Conservation (phyloP, 1,139 yeast species). For the Tardiomyces blankii region DNA sequence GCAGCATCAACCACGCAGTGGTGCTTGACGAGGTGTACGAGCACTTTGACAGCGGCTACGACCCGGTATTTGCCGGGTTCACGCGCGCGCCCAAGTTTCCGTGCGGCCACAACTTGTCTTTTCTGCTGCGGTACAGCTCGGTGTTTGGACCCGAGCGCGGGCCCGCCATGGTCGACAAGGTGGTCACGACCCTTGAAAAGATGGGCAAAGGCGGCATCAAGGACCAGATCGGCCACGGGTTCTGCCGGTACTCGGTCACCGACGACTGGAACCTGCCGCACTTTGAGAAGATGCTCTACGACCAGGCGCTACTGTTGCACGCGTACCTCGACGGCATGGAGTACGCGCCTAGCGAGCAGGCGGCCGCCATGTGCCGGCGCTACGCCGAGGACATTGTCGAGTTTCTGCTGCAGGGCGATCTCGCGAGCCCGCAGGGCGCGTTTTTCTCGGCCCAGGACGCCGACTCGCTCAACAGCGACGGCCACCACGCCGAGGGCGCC, state of each 20-base stretch:
- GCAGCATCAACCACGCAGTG: not conserved
- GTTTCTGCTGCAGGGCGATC: constrained; percentile 19
- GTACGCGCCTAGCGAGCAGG: constrained; percentile 10
- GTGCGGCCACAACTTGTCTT: constrained; percentile 23
- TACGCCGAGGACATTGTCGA: constrained; percentile 18
- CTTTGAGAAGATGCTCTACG: constrained; percentile 30
- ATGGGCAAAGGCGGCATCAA: constrained; percentile 29
- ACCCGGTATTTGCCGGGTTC: constrained; percentile 24
- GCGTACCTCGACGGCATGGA: constrained; percentile 23
- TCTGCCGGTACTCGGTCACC: constrained; percentile 29
- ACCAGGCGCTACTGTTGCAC: constrained; percentile 26
- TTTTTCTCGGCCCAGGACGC: constrained; percentile 28
- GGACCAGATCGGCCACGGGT: constrained; percentile 30
- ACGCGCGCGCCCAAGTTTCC: constrained; percentile 29
- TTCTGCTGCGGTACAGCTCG: constrained; percentile 16
- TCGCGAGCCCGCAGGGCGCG: constrained; percentile 14
- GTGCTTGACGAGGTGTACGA: constrained; percentile 16
- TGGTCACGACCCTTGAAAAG: constrained; percentile 18
- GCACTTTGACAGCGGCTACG: constrained; percentile 20
- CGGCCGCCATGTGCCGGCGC: constrained; percentile 7
- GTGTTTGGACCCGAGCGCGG: constrained; percentile 6
- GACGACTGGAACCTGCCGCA: constrained; percentile 32
- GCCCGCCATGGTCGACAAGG: constrained; percentile 10
- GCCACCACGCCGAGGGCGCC: constrained; percentile 24
- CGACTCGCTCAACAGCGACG: constrained; percentile 19